Evolutionary conservation across 192 early-diverging fungal species (phyloP), one percentile per base, ranked within the genome.

Genomic region (Rhizophagus clarus): DNA sequence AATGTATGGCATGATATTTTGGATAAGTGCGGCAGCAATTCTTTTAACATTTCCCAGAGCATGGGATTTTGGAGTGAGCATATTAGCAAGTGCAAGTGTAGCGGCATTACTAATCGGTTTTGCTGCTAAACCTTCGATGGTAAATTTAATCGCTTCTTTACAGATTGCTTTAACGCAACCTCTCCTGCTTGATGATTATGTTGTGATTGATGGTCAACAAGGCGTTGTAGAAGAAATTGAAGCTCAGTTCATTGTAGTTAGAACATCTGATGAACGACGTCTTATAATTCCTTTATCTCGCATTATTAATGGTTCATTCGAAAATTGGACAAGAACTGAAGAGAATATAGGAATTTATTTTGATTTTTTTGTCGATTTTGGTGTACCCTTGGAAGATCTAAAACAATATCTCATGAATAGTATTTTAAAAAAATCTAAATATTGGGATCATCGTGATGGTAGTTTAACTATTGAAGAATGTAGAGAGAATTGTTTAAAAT

Each of bases 101-200:
- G 77, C 80, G 3, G 83, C 85, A 5, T 37, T 86, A 40, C 56
- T 86, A 66, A 24, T 86, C 49, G 85, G 85, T 31, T 74, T 86
- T 66, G 83, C 85, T 10, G 82, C 83, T 31, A 86, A 84, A 64
- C 82, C 83, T 40, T 81, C 80, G 3, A 81, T 84, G 42, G 83
- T 84, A 82, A 86, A 84, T 74, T 81, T 83, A 15, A 26, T 86
- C 17, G 85, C 83, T 2, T 82, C 85, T 17, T 70, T 86, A 76
- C 81, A 83, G 45, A 86, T 86, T 66, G 85, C 85, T 20, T 69
- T 86, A 66, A 86, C 85, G 0, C 85, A 84, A 76, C 83, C 85
- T 15, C 77, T 86, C n/a, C 32, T 86, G 24, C 61, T 86, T 2
- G 85, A 84, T 40, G 85, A 86, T 81, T 81, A 84, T 14, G 82